Conservation (phyloP, 1,284 basidiomycete genomes). For the Puccinia sorghi region DNA sequence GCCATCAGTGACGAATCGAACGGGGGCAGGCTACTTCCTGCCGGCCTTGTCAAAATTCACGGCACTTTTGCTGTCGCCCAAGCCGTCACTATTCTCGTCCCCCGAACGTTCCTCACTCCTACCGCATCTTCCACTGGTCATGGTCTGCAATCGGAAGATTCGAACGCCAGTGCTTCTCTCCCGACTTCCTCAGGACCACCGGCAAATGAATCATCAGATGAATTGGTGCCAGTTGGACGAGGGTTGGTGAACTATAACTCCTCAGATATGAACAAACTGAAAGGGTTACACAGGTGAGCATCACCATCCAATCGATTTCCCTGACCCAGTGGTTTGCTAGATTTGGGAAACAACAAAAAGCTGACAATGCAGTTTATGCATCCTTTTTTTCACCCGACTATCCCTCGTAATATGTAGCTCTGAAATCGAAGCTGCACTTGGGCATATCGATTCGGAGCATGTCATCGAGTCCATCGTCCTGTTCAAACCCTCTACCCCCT, state of each 20-base stretch:
- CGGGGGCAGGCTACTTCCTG: conserved; percentile 84
- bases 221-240: conserved; percentile 84
- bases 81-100: conserved; percentile 76
- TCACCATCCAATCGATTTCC: not conserved
- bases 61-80: conserved; percentile 92
- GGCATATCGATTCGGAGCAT: conserved; percentile 93
- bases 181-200: not conserved
- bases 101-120: not conserved
- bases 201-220: conserved; percentile 65
- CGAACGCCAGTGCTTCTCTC: not conserved
- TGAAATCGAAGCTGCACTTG: conserved; percentile 75
- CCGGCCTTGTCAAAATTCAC: conserved; percentile 80
- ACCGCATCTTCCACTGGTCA: not conserved
- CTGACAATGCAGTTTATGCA: not conserved
- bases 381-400: conserved; percentile 6
- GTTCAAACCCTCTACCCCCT: conserved; percentile 17
- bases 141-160: not conserved
- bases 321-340: not conserved
- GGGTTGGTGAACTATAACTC: conserved; percentile 96
- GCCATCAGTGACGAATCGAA: conserved; percentile 81
- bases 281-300: conserved; percentile 81
- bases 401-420: conserved; percentile 63
- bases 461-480: conserved; percentile 69
- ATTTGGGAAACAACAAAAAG: conserved; percentile 2
- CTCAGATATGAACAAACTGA: conserved; percentile 82